These are phyloP conservation scores for Quercus berberidifolia DNA, from an alignment of 306 rosid genomes.

Conservation along the genomic window DNA sequence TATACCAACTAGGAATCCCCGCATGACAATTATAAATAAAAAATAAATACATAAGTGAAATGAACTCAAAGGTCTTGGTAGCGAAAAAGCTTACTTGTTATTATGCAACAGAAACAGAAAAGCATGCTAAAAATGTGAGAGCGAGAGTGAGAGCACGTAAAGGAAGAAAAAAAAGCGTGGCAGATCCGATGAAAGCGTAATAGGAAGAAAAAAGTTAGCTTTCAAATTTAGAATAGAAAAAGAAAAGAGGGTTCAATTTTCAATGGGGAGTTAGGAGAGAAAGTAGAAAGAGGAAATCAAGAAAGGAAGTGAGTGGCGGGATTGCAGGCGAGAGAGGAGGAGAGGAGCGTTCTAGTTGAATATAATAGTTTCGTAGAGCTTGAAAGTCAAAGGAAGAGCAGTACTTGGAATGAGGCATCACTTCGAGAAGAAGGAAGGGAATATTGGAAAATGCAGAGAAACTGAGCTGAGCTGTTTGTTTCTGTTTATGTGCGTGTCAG, in stretches of 20 bases:
- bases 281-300: no score
- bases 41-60: slow-evolving; percentile 14
- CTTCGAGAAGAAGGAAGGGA: no score
- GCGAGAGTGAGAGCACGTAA: slow-evolving; percentile 49
- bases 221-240: no score
- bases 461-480: neutral
- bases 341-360: slow-evolving; percentile 13
- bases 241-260: no score
- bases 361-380: slow-evolving; percentile 34
- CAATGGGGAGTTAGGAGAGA: no score
- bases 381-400: slow-evolving; percentile 43
- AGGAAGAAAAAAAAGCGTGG: slow-evolving; percentile 7
- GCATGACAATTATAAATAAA: neutral
- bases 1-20: neutral
- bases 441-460: no score
- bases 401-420: slow-evolving; percentile 10
- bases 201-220: no score
- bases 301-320: slow-evolving; percentile 15
- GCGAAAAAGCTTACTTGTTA: neutral
- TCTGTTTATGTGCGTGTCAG: neutral
- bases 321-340: slow-evolving; percentile 37
- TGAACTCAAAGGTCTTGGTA: slow-evolving; percentile 1
- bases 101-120: slow-evolving; percentile 8
- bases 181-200: no score
- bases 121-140: slow-evolving; percentile 21